These are phyloP conservation scores for Raddia distichophylla DNA, from an alignment of 176 grass and related monocot species.

Conservation along the genomic window DNA sequence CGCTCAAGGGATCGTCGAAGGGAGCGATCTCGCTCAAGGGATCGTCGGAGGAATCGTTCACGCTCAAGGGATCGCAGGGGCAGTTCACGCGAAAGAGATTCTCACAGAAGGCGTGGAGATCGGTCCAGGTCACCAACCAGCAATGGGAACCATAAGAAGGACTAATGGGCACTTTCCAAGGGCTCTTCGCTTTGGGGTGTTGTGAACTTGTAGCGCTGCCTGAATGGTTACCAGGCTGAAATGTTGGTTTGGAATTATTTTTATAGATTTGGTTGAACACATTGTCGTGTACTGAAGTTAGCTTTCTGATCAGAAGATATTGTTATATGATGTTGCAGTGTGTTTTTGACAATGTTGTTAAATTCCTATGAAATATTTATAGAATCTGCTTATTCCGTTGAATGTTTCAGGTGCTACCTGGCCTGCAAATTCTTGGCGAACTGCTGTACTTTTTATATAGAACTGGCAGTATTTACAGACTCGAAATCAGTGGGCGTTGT, in stretches of 20 bases:
- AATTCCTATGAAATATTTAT: background rate
- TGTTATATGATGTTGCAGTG: background rate
- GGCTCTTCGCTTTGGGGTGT: background rate
- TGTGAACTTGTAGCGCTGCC: background rate
- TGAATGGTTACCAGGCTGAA: background rate
- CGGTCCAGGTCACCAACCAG: conserved; percentile 45
- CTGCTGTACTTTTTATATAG: background rate
- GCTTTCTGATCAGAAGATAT: background rate
- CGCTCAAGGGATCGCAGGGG: conserved; percentile 37
- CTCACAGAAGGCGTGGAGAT: conserved; percentile 48
- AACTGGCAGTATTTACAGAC: background rate
- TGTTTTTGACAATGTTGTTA: background rate
- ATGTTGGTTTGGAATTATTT: conserved; percentile 7
- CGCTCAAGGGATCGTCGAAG: conserved; percentile 40
- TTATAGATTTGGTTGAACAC: conserved; percentile 12
- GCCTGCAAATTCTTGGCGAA: background rate
- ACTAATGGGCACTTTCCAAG: conserved; percentile 19
- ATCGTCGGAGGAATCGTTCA: conserved; percentile 32
- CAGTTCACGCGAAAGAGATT: conserved; percentile 42
- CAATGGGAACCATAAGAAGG: conserved; percentile 43
- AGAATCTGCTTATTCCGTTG: background rate
- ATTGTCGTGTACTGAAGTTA: background rate
- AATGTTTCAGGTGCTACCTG: background rate
- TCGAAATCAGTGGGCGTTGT: background rate
- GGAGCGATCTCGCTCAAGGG: conserved; percentile 40